phyloP scores from a whole-genome alignment of 129 eudicot species.

The Flaveria bidentis region DNA sequence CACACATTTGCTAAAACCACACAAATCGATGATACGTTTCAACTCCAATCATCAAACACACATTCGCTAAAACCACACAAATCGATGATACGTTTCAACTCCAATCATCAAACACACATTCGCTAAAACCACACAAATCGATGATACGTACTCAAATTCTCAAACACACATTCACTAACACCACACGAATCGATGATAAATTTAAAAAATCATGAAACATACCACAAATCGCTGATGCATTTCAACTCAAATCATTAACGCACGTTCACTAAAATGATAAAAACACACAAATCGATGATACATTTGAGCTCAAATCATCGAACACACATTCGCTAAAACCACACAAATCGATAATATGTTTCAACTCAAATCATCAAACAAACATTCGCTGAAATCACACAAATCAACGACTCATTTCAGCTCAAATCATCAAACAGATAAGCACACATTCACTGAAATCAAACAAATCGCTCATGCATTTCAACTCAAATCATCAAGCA shows the following conservation, averaged over 20 bases:
- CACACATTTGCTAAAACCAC: conserved; percentile 73
- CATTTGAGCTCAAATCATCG: too few relatives aligned
- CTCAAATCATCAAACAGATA: conserved; percentile 3
- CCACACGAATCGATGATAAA: too few relatives aligned
- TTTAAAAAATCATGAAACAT: too few relatives aligned
- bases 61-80: too few relatives aligned
- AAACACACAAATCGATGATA: too few relatives aligned
- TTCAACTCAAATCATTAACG: too few relatives aligned
- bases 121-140: too few relatives aligned
- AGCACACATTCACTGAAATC: conserved; percentile 65
- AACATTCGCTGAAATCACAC: not conserved
- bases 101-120: not conserved
- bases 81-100: too few relatives aligned
- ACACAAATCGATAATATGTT: too few relatives aligned
- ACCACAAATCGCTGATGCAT: too few relatives aligned
- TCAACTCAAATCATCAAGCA: not conserved
- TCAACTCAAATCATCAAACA: not conserved
- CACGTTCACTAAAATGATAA: too few relatives aligned
- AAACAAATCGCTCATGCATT: not conserved
- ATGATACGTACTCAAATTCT: too few relatives aligned
- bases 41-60: not conserved
- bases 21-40: not conserved
- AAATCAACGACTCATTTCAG: not conserved
- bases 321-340: conserved; percentile 19
- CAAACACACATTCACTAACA: not conserved